A percentile compares a stretch with the other conserved stretches of the same genome.
phyloP scores from a whole-genome alignment of 2,329 filamentous ascomycete genomes.

The Colletotrichum navitas region DNA sequence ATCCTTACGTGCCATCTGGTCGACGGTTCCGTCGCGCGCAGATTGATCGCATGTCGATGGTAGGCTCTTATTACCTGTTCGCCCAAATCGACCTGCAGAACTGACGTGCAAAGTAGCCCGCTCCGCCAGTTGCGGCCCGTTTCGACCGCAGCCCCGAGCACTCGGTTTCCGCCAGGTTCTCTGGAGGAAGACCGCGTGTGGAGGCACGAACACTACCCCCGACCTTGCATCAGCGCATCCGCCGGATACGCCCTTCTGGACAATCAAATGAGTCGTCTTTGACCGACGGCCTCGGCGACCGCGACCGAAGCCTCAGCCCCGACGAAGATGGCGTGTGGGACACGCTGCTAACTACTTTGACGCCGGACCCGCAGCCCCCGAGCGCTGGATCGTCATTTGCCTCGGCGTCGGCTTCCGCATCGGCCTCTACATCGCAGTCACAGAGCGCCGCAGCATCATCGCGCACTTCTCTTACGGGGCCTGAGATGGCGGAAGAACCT shows the following conservation, averaged over 20 bases:
- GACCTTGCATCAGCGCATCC: slow-evolving; percentile 5
- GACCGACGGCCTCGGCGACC: slow-evolving; percentile 84
- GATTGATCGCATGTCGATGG: slow-evolving; percentile 38
- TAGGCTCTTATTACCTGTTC: background rate
- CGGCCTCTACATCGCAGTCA: slow-evolving; percentile 54
- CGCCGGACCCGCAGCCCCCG: slow-evolving; percentile 83
- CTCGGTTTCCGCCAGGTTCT: slow-evolving; percentile 13
- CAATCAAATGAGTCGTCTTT: slow-evolving; percentile 22
- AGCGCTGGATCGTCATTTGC: slow-evolving; percentile 87
- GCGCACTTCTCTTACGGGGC: slow-evolving; percentile 60
- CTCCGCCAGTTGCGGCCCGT: slow-evolving; percentile 41
- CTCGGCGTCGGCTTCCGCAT: slow-evolving; percentile 69
- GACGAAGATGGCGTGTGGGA: slow-evolving; percentile 80
- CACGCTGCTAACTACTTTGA: slow-evolving; percentile 82
- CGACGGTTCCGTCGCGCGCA: slow-evolving; percentile 27
- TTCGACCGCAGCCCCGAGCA: slow-evolving; percentile 43
- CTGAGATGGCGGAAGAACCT: slow-evolving; percentile 53
- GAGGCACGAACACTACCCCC: slow-evolving; percentile 1
- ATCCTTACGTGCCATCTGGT: background rate
- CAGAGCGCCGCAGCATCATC: slow-evolving; percentile 60
- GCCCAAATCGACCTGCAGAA: background rate
- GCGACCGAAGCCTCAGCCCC: slow-evolving; percentile 84
- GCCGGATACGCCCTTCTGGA: slow-evolving; percentile 10
- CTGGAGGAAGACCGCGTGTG: slow-evolving; percentile 5
- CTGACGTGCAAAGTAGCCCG: slow-evolving; percentile 30